These are phyloP conservation scores for Alternaria sp. DNA, from an alignment of 2,329 filamentous ascomycete species.

Conservation along the genomic window DNA sequence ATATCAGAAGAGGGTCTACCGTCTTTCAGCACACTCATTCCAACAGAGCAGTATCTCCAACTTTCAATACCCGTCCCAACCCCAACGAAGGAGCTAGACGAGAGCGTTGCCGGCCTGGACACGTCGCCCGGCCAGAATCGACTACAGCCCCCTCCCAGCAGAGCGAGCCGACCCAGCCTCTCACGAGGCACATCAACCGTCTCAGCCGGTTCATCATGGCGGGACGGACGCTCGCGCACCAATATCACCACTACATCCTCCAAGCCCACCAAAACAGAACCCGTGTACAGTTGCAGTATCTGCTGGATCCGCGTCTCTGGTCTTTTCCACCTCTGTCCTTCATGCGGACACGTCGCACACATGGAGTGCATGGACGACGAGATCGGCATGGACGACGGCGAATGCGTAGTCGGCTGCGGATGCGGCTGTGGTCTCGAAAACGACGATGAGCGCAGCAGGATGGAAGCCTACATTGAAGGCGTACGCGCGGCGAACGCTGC, in stretches of 20 bases:
- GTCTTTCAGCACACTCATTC: slow-evolving; percentile 20
- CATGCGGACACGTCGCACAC: slow-evolving; percentile 47
- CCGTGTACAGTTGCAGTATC: slow-evolving; percentile 44
- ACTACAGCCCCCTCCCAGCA: slow-evolving; percentile 20
- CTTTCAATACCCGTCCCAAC: slow-evolving; percentile 38
- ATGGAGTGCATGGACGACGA: slow-evolving; percentile 44
- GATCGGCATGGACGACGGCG: slow-evolving; percentile 30
- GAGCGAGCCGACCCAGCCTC: slow-evolving; percentile 26
- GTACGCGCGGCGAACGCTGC: slow-evolving; percentile 34
- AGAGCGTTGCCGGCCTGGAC: slow-evolving; percentile 21
- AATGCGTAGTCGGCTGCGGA: slow-evolving; percentile 40
- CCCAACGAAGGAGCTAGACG: slow-evolving; percentile 25
- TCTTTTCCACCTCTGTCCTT: slow-evolving; percentile 44
- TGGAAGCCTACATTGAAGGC: slow-evolving; percentile 39
- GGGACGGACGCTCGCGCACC: slow-evolving; percentile 16
- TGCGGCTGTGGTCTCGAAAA: slow-evolving; percentile 40
- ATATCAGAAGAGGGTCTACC: slow-evolving; percentile 22
- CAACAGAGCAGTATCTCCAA: slow-evolving; percentile 38
- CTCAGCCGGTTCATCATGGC: slow-evolving; percentile 29
- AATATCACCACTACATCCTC: slow-evolving; percentile 10
- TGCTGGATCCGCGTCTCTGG: slow-evolving; percentile 48
- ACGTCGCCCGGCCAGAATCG: slow-evolving; percentile 23
- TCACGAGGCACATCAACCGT: slow-evolving; percentile 38
- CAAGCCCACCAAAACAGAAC: slow-evolving; percentile 22
- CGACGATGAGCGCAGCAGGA: slow-evolving; percentile 29